Evolutionary conservation across 2,329 filamentous ascomycete genomes (phyloP).

Genomic region (Cladosporium sp.): DNA sequence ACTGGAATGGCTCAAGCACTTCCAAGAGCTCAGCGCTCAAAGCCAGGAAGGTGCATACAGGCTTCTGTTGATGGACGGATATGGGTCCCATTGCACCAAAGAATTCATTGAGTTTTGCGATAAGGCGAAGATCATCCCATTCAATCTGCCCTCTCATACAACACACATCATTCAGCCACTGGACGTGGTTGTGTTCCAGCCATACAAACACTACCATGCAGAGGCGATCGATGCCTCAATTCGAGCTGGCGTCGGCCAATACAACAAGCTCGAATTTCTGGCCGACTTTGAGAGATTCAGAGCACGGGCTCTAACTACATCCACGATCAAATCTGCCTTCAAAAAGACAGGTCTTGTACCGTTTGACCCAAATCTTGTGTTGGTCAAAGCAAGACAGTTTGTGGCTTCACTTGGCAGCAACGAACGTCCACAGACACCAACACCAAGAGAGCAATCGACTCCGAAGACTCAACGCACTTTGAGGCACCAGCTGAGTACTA

Average conservation of each 20-base stretch:
- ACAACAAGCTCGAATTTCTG: slow-evolving; percentile 12
- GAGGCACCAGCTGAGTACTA: neutral
- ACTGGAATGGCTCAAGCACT: slow-evolving; percentile 13
- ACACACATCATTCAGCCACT: slow-evolving; percentile 12
- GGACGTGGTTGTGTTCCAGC: slow-evolving; percentile 17
- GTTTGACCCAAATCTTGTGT: neutral
- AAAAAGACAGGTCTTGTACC: slow-evolving; percentile 10
- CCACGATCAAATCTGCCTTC: slow-evolving; percentile 13
- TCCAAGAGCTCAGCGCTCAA: neutral
- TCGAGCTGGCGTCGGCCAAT: slow-evolving; percentile 12
- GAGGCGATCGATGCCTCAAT: slow-evolving; percentile 13
- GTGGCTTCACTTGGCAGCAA: neutral
- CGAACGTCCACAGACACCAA: neutral
- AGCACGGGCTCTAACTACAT: slow-evolving; percentile 7
- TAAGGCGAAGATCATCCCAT: slow-evolving; percentile 8
- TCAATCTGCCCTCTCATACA: slow-evolving; percentile 9
- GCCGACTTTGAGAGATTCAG: neutral
- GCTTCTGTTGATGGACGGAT: slow-evolving; percentile 11
- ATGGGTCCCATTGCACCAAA: slow-evolving; percentile 7
- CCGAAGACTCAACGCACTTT: neutral
- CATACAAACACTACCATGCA: slow-evolving; percentile 17
- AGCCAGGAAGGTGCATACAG: neutral
- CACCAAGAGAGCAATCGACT: neutral
- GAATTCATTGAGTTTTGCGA: slow-evolving; percentile 13
- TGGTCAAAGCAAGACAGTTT: neutral